phyloP scores from a whole-genome alignment of 805 yeast species.

The Starmerella bombicola region DNA sequence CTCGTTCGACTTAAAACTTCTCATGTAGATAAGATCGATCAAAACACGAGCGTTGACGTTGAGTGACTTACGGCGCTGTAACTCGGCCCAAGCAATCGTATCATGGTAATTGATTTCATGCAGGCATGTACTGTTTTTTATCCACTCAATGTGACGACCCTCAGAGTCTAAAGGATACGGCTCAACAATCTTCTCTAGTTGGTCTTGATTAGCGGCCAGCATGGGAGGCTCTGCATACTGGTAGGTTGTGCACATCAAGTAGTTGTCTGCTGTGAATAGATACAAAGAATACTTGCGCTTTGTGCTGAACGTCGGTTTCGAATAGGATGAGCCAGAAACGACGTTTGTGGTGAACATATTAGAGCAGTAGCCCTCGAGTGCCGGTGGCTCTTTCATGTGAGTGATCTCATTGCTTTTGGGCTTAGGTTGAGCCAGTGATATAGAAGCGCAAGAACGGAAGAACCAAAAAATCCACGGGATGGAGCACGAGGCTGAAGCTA shows the following conservation, averaged over 20 bases:
- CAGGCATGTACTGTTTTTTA: slow-evolving; percentile 29
- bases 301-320: not conserved
- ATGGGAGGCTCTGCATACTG: slow-evolving; percentile 46
- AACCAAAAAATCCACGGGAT: slow-evolving; percentile 10
- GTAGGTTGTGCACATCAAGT: slow-evolving; percentile 47
- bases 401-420: slow-evolving; percentile 13
- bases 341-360: slow-evolving; percentile 11
- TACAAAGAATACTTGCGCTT: slow-evolving; percentile 33
- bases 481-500: slow-evolving; percentile 5
- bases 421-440: slow-evolving; percentile 7
- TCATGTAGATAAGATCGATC: slow-evolving; percentile 45
- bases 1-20: slow-evolving; percentile 23
- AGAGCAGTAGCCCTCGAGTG: slow-evolving; percentile 72
- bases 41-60: slow-evolving; percentile 48
- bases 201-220: slow-evolving; percentile 23
- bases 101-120: slow-evolving; percentile 42
- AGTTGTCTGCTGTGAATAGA: slow-evolving; percentile 47
- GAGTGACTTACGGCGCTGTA: slow-evolving; percentile 46
- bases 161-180: slow-evolving; percentile 43
- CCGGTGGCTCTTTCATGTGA: slow-evolving; percentile 52
- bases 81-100: slow-evolving; percentile 47
- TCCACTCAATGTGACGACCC: slow-evolving; percentile 43
- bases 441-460: slow-evolving; percentile 1
- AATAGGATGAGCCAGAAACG: not conserved
- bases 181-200: slow-evolving; percentile 31